Evolutionary conservation across 2,329 filamentous ascomycete species (phyloP), one percentile per base, ranked within the genome.

Genomic region (Lachnellula hyalina): DNA sequence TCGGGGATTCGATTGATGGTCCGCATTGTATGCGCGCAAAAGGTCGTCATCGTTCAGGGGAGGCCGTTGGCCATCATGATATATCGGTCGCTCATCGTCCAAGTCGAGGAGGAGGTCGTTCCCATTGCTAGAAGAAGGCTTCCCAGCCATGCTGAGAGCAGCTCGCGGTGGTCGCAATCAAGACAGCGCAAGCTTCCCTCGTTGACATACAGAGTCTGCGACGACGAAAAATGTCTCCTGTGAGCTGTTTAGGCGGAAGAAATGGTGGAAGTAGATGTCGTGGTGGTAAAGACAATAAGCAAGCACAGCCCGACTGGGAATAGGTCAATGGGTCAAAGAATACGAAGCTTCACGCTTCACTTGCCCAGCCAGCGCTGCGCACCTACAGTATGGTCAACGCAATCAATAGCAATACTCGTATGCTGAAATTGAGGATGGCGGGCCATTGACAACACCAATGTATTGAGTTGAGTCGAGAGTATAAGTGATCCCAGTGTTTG

Each of bases 41-140:
- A 96, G 77, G 62, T 92, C 85, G 63, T 95, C 87, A 70, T 96
- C 91, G 70, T 86, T 86, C 58, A 89, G 76, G n/a, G 87, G 83
- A 49, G 91, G 86, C 55, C 84, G 83, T 71, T 91, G 87, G 60
- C 90, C 90, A 62, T 80, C 80, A 70, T 81, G 83, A 73, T 96
- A 96, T 56, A 80, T 70, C 51, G 87, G 84, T 63, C 85, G 82
- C 55, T 86, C 79, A 67, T 87, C 84, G 65, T 89, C 84, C 61
- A 90, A 77, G 71, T 91, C 88, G 69, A 92, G 83, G 55, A 92
- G 78, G 58, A 90, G 80, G 68, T 86, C 80, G 68, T 83, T 62
- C 52, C 66, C 61, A 53, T 67, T 62, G 56, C 58, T 70, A 74
- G 76, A 74, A 64, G 77, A 71, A 68, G 76, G 76, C 68, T 76